Evolutionary conservation across 495 filamentous ascomycete species (phyloP).

Genomic region (Cladorrhinum samala): DNA sequence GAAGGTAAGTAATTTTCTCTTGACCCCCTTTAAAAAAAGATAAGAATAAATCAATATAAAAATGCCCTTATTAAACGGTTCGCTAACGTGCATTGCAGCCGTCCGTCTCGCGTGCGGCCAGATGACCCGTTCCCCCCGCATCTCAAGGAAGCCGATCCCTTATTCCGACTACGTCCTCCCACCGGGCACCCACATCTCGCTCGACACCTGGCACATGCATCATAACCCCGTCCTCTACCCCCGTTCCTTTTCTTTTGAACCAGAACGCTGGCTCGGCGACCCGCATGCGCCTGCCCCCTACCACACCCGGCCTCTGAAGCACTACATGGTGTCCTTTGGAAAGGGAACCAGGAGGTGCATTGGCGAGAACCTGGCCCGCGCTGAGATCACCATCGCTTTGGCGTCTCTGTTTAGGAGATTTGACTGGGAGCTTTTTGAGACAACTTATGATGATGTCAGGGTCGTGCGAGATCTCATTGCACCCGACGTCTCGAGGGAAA

Average conservation of each 20-base stretch:
- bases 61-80: too few relatives aligned
- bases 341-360: background rate
- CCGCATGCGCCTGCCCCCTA: background rate
- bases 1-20: background rate
- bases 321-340: background rate
- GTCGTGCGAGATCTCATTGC: background rate
- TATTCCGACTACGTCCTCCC: background rate
- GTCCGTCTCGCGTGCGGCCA: background rate
- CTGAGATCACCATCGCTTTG: background rate
- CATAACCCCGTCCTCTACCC: background rate
- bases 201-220: background rate
- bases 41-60: too few relatives aligned
- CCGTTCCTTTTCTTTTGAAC: background rate
- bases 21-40: too few relatives aligned
- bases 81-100: too few relatives aligned
- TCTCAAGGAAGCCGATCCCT: background rate
- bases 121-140: background rate
- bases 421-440: background rate
- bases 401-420: background rate
- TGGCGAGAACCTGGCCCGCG: background rate
- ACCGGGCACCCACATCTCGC: background rate
- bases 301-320: background rate
- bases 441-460: background rate
- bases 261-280: background rate
- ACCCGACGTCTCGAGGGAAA: background rate